phyloP scores from a whole-genome alignment of 345 rosid species.

The Citrus inodora region DNA sequence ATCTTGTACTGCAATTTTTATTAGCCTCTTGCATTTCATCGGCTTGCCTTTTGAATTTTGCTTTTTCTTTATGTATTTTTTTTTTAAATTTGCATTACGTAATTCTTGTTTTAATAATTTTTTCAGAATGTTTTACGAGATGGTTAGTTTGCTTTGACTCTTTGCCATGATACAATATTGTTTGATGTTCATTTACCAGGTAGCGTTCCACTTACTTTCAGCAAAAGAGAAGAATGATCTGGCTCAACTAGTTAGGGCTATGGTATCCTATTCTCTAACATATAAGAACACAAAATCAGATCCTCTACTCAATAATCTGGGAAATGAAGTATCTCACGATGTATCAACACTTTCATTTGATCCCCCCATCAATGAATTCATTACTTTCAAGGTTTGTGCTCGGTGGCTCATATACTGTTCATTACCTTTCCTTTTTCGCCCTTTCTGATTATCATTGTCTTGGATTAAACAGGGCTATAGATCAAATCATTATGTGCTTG shows the following conservation, averaged over 20 bases:
- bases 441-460: constrained; percentile 12
- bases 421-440: background rate
- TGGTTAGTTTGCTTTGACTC: background rate
- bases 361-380: constrained; percentile 69
- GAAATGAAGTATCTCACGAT: constrained; percentile 46
- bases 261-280: constrained; percentile 74
- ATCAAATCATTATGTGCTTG: constrained; percentile 54
- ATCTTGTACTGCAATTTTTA: background rate
- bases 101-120: background rate
- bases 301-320: constrained; percentile 35
- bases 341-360: constrained; percentile 56
- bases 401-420: background rate
- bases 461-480: constrained; percentile 54
- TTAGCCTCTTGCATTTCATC: background rate
- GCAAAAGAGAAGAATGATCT: constrained; percentile 70
- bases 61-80: background rate
- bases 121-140: background rate
- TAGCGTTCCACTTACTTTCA: constrained; percentile 73
- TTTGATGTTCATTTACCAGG: constrained; percentile 43
- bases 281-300: constrained; percentile 56
- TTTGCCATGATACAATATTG: background rate
- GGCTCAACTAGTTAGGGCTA: constrained; percentile 54
- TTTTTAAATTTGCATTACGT: background rate
- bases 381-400: constrained; percentile 64
- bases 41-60: background rate